These are phyloP conservation scores for Fomitopsis pinicola DNA, from an alignment of 1,284 basidiomycete genomes.

Conservation along the genomic window DNA sequence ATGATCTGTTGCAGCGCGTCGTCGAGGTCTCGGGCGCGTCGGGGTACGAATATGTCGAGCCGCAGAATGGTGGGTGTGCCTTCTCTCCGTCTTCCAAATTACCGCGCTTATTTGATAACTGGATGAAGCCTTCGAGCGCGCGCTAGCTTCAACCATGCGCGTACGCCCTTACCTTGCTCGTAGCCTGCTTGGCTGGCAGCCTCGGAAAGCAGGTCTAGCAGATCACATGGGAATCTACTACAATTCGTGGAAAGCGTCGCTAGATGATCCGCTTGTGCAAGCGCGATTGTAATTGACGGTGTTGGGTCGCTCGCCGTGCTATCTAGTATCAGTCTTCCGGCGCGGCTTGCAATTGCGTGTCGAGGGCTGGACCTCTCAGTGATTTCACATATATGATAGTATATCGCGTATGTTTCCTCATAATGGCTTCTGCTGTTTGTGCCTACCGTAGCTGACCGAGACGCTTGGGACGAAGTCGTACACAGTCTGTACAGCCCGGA, in stretches of 20 bases:
- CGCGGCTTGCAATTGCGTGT: too few species aligned
- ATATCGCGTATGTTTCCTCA: too few species aligned
- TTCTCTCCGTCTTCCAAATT: background rate
- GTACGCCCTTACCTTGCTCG: conserved; percentile 41
- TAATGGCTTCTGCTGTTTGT: too few species aligned
- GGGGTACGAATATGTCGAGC: conserved; percentile 29
- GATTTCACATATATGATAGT: too few species aligned
- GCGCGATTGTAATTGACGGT: conserved; percentile 15
- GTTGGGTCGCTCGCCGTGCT: too few species aligned
- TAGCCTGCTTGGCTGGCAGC: conserved; percentile 43
- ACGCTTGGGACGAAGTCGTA: background rate
- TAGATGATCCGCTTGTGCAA: background rate
- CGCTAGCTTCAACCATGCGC: conserved; percentile 25
- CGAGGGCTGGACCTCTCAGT: too few species aligned
- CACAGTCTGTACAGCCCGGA: background rate
- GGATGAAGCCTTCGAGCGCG: conserved; percentile 28
- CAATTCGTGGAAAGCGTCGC: conserved; percentile 30
- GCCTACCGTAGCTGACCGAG: too few species aligned
- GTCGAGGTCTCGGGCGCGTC: conserved; percentile 37
- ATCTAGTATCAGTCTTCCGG: too few species aligned
- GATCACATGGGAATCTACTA: conserved; percentile 47
- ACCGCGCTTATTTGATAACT: background rate
- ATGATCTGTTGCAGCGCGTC: conserved; percentile 39
- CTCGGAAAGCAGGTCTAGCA: conserved; percentile 38
- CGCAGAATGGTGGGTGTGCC: conserved; percentile 31